Conservation (phyloP, 139 green algal genomes). For the Chlorokybus atmophyticus region DNA sequence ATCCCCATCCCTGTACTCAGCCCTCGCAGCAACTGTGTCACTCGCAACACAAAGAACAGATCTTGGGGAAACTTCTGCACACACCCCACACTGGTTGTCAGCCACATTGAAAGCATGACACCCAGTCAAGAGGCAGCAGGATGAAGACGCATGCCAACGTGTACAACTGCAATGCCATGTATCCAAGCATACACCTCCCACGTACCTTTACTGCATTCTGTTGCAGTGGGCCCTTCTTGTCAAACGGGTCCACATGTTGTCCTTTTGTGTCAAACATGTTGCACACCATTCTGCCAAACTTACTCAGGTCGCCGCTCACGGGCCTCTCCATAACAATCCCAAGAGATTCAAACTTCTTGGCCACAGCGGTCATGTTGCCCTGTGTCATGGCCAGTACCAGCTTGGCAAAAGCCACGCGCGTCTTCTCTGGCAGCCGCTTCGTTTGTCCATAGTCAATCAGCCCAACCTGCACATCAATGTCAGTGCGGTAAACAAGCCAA, state of each 20-base stretch:
- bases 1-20: constrained; percentile 22
- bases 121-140: not conserved
- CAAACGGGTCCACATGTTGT: constrained; percentile 21
- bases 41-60: constrained; percentile 89
- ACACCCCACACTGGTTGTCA: not conserved
- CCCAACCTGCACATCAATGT: constrained; percentile 36
- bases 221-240: constrained; percentile 53
- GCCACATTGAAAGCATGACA: not conserved
- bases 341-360: constrained; percentile 22
- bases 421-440: constrained; percentile 64
- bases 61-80: constrained; percentile 70
- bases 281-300: constrained; percentile 49
- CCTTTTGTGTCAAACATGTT: constrained; percentile 87
- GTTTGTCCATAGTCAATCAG: constrained; percentile 90
- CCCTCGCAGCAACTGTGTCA: constrained; percentile 45
- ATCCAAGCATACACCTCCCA: not conserved
- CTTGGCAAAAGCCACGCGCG: constrained; percentile 50
- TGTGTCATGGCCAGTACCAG: constrained; percentile 43
- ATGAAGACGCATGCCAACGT: not conserved
- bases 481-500: too few relatives aligned
- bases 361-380: not conserved
- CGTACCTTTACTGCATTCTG: constrained; percentile 45
- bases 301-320: constrained; percentile 28
- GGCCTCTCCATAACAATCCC: constrained; percentile 49
- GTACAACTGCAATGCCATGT: not conserved